Base-by-base conservation (phyloP, 2,329 filamentous ascomycete species). In the Fusarium fujikuroi region DNA sequence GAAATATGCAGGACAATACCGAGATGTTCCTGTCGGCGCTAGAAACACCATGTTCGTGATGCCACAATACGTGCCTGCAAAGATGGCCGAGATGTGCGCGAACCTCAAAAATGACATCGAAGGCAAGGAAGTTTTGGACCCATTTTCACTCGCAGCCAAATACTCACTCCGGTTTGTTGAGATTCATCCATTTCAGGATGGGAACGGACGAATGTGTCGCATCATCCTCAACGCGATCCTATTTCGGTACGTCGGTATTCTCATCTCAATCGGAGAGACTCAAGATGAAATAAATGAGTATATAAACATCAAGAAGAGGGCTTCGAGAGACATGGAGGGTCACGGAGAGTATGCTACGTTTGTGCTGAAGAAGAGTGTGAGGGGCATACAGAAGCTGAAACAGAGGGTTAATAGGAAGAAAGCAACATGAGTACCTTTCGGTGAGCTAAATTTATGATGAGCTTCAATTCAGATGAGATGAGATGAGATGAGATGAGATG, bases 131-230 rank as follows among this genome's bases (percentile, higher is more conserved):
- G 7, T 40, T 10, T 8, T 81, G 1, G 79, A 81, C n/a, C 78
- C 79, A 0, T 78, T 81, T 37, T 80, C 78, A 0, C 42, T 81
- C 2, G 79, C 77, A 0, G 47, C 79, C 0, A 80, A 81, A 19
- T 78, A 79, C 21, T 77, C 77, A 0, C 60, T 78, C 5, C 52
- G 71, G 6, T 81, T 84, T 36, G 78, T 84, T 16, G 75, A 76
- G 11, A 84, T 84, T 4, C 81, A 85, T 15, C 83, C 81, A 0
- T 85, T 85, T 30, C 75, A 76, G 16, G 82, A 84, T 32, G 82
- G 82, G 0, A 85, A 85, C 34, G 82, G 82, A 0, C 67, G 82
- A 4, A 77, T 80, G 69, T 83, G 81, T 42, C 77, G 81, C 1
- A 74, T 85, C 16, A 75, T 85, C 4, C 74, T 84, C 0, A 84